phyloP scores from a whole-genome alignment of 2,329 filamentous ascomycete genomes.

The Beauveria sp. region DNA sequence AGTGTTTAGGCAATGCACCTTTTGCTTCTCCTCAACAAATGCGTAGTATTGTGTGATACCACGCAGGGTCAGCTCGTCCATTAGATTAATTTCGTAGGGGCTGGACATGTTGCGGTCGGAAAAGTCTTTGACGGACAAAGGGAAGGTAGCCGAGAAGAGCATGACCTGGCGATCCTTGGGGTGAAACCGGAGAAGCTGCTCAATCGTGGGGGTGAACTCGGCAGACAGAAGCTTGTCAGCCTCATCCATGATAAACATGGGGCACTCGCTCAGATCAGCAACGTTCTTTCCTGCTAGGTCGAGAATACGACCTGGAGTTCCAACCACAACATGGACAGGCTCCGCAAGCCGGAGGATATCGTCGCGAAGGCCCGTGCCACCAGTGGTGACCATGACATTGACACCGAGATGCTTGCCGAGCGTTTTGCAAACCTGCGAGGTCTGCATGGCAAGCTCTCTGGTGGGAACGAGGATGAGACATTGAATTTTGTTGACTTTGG shows the following conservation, averaged over 20 bases:
- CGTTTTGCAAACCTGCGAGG: constrained; percentile 97
- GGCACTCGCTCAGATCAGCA: constrained; percentile 89
- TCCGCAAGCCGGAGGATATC: constrained; percentile 94
- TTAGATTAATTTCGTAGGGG: constrained; percentile 98
- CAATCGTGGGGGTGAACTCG: constrained; percentile 95
- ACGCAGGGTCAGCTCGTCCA: constrained; percentile 96
- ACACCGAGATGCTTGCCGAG: constrained; percentile 93
- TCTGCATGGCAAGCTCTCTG: constrained; percentile 93
- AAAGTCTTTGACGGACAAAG: constrained; percentile 93
- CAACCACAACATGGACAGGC: constrained; percentile 93
- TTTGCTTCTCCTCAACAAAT: constrained; percentile 98
- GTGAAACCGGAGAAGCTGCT: constrained; percentile 90
- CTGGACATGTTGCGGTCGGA: constrained; percentile 96
- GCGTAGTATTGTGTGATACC: constrained; percentile 99
- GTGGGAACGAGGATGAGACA: constrained; percentile 94
- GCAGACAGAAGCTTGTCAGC: constrained; percentile 95
- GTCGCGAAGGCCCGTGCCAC: constrained; percentile 88
- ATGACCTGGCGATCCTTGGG: constrained; percentile 97
- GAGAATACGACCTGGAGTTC: constrained; percentile 91
- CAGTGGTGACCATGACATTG: constrained; percentile 99
- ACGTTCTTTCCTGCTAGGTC: constrained; percentile 95
- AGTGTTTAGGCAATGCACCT: constrained; percentile 97
- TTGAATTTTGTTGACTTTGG: constrained; percentile 93
- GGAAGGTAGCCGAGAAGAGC: constrained; percentile 98
- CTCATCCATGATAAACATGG: constrained; percentile 99